phyloP scores from a whole-genome alignment of 1,284 basidiomycete species.

The Meira nashicola region DNA sequence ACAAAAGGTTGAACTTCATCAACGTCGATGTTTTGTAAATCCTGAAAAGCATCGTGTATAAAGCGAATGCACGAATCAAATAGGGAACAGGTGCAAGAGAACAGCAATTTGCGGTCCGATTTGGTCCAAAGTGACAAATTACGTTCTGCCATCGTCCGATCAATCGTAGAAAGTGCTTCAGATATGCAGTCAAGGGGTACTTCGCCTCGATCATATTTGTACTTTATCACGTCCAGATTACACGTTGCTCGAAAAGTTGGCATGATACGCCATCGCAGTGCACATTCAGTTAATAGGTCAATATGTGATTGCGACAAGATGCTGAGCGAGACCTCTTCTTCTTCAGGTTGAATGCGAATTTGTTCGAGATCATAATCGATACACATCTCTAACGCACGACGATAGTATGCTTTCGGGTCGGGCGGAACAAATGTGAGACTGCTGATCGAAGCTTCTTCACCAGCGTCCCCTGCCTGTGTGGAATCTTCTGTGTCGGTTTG shows the following conservation, averaged over 20 bases:
- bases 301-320: constrained; percentile 80
- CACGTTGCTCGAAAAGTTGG: constrained; percentile 71
- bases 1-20: constrained; percentile 38
- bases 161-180: constrained; percentile 73
- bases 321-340: constrained; percentile 89
- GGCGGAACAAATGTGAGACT: constrained; percentile 80
- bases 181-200: constrained; percentile 85
- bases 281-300: constrained; percentile 80
- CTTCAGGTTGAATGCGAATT: constrained; percentile 84
- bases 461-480: constrained; percentile 20
- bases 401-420: constrained; percentile 78
- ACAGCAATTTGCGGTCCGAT: constrained; percentile 65
- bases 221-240: constrained; percentile 80
- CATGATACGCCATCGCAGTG: constrained; percentile 80
- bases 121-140: constrained; percentile 64
- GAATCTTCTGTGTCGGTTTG: constrained; percentile 9
- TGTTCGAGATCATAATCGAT: constrained; percentile 80
- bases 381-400: constrained; percentile 74
- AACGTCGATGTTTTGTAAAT: constrained; percentile 46
- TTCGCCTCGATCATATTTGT: constrained; percentile 81
- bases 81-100: constrained; percentile 53
- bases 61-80: constrained; percentile 80
- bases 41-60: constrained; percentile 78
- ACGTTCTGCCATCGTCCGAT: constrained; percentile 65
- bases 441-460: constrained; percentile 34